phyloP scores from a whole-genome alignment of 2,329 filamentous ascomycete species.

The Phyllosticta paracitricarpa region DNA sequence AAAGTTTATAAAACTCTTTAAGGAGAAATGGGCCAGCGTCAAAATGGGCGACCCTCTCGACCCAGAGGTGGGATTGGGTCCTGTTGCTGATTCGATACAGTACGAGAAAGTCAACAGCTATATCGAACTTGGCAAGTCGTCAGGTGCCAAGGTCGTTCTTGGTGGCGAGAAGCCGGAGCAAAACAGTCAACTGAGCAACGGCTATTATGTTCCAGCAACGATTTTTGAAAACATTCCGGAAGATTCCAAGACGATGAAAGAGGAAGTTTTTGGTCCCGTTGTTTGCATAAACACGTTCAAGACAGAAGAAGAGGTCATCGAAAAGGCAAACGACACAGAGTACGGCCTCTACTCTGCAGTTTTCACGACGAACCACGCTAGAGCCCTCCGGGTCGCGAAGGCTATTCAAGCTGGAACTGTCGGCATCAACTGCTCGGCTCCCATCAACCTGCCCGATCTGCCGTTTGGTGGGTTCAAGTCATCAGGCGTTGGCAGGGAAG shows the following conservation, averaged over 20 bases:
- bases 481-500: constrained; percentile 26
- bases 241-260: constrained; percentile 24
- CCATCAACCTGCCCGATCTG: constrained; percentile 23
- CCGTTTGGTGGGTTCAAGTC: constrained; percentile 34
- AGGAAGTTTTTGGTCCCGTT: constrained; percentile 32
- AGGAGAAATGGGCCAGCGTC: constrained; percentile 12
- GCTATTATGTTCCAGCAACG: constrained; percentile 37
- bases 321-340: constrained; percentile 28
- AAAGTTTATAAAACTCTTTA: constrained; percentile 45
- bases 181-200: constrained; percentile 11
- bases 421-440: constrained; percentile 31
- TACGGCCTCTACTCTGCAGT: constrained; percentile 29
- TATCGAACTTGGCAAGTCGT: constrained; percentile 30
- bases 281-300: constrained; percentile 27
- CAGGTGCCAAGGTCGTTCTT: constrained; percentile 27
- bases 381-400: constrained; percentile 30
- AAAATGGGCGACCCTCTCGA: constrained; percentile 16
- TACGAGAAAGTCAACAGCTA: constrained; percentile 18
- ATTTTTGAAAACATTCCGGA: constrained; percentile 38
- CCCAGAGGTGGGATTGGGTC: constrained; percentile 16
- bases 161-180: constrained; percentile 17
- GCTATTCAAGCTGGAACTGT: constrained; percentile 31
- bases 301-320: constrained; percentile 26
- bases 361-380: constrained; percentile 28
- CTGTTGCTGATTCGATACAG: constrained; percentile 19